These are phyloP conservation scores for Ambrosia trifida DNA, from an alignment of 129 eudicot species.

Conservation along the genomic window DNA sequence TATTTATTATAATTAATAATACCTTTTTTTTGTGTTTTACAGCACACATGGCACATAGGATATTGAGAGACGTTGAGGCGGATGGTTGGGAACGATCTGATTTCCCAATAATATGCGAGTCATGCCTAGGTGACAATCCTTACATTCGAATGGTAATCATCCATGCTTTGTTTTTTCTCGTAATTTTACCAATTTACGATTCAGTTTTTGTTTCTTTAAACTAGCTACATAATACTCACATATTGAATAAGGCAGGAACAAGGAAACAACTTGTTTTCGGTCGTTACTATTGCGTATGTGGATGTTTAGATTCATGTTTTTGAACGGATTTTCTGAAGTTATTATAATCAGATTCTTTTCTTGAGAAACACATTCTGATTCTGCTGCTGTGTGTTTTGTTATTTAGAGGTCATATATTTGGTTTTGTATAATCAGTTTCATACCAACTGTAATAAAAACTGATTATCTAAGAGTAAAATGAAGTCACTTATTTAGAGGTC, in stretches of 20 bases:
- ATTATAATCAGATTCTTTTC: not conserved
- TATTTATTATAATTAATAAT: not conserved
- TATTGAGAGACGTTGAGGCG: conserved; percentile 71
- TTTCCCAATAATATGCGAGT: conserved; percentile 80
- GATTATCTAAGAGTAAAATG: not conserved
- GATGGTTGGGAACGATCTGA: conserved; percentile 96
- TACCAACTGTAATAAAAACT: not conserved
- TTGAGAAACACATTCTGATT: not conserved
- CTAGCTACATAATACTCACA: conserved; percentile 1
- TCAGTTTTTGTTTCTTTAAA: not conserved
- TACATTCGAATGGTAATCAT: conserved; percentile 71
- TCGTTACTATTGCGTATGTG: not conserved
- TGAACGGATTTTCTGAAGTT: not conserved
- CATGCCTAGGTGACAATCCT: conserved; percentile 92
- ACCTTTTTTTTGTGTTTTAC: conserved; percentile 9
- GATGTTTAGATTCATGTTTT: not conserved
- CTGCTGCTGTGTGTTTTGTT: not conserved
- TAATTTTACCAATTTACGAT: not conserved
- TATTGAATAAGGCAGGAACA: not conserved
- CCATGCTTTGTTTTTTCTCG: not conserved
- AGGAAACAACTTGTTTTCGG: not conserved
- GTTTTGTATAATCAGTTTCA: not conserved
- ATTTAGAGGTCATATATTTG: not conserved
- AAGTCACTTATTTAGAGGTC: not conserved
- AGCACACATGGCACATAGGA: conserved; percentile 70